These are phyloP conservation scores for Fusarium nygamai DNA, from an alignment of 2,329 filamentous ascomycete genomes.

Conservation along the genomic window DNA sequence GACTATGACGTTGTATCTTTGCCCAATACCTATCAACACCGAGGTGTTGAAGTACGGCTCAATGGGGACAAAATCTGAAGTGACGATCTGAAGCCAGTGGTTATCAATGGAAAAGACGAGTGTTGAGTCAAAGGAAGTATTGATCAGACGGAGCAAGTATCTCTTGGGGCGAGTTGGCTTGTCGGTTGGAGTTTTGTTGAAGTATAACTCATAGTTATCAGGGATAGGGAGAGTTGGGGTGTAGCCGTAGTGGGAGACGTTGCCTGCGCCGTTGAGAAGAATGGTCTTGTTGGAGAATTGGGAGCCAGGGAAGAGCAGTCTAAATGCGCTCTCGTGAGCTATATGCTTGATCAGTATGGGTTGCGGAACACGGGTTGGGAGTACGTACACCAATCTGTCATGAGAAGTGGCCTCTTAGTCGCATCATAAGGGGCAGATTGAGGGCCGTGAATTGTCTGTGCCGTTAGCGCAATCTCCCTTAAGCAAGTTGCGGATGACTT, in stretches of 20 bases:
- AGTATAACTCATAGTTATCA: conserved; percentile 18
- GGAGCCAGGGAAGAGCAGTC: neutral
- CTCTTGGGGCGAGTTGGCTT: conserved; percentile 16
- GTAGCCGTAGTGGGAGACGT: conserved; percentile 21
- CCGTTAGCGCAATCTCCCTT: neutral
- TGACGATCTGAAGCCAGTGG: conserved; percentile 31
- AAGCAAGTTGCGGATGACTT: accelerated
- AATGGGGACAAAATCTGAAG: conserved; percentile 34
- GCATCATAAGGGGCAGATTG: conserved; percentile 30
- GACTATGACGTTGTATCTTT: conserved; percentile 34
- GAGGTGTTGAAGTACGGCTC: conserved; percentile 27
- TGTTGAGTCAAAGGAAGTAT: conserved; percentile 34
- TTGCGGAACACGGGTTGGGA: accelerated
- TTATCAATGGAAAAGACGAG: conserved; percentile 40
- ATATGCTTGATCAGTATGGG: accelerated
- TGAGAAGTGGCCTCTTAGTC: conserved; percentile 19
- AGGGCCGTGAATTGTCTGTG: conserved; percentile 34
- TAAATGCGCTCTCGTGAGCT: conserved; percentile 33
- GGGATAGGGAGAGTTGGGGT: conserved; percentile 10
- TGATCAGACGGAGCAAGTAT: conserved; percentile 36
- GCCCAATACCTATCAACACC: conserved; percentile 31
- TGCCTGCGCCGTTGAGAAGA: conserved; percentile 32
- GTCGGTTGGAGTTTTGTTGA: conserved; percentile 33
- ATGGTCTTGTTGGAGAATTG: conserved; percentile 27
- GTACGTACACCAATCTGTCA: conserved; percentile 36